Evolutionary conservation across 371 early-diverging fungal genomes (phyloP), one percentile per base, ranked within the genome.

Genomic region (Mucor lusitanicus): DNA sequence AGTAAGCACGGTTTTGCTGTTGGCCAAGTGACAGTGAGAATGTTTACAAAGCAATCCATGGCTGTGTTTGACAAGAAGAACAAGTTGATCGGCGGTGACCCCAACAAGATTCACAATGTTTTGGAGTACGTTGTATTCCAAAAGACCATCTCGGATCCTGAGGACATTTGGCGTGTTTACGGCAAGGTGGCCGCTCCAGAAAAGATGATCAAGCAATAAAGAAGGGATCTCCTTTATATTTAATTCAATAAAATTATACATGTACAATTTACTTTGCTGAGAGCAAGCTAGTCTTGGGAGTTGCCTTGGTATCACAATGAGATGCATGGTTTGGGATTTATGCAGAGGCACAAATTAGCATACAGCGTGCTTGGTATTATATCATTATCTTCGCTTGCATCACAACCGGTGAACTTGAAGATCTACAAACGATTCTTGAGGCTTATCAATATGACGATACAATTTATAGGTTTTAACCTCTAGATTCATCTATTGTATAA

Each of bases 71-170:
- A 88, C 68, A 87, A 85, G 71, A 84, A 84, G 75, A 82, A 85
- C 70, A 76, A 78, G 46, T 56, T 86, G 46, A 78, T 85, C 39
- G 88, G 83, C 44, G 88, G 86, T 33, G 86, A 85, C 63, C 81
- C 83, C 46, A 79, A 85, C 67, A 87, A 86, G 68, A 68, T 85
- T 15, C 85, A 85, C 50, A 85, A 80, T 40, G 82, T 91, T 12
- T 72, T 79, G 32, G 92, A 92, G 71, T 89, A 90, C 63, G 79
- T 89, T 56, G 90, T 92, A 6, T 89, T 90, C 77, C 93, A 92
- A 74, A 79, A 89, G 61, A 80, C 87, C 12, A 80, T 91, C 40
- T 82, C 87, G 11, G 84, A 90, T 60, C 81, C 85, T 25, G 84
- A 81, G 35, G 87, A 88, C 58, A 84, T 86, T 58, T 92, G 93